Percentiles rank a stretch among this genome's conserved stretches.
phyloP scores from a whole-genome alignment of 78 protist genomes.

The Chrysochromulina parva region DNA sequence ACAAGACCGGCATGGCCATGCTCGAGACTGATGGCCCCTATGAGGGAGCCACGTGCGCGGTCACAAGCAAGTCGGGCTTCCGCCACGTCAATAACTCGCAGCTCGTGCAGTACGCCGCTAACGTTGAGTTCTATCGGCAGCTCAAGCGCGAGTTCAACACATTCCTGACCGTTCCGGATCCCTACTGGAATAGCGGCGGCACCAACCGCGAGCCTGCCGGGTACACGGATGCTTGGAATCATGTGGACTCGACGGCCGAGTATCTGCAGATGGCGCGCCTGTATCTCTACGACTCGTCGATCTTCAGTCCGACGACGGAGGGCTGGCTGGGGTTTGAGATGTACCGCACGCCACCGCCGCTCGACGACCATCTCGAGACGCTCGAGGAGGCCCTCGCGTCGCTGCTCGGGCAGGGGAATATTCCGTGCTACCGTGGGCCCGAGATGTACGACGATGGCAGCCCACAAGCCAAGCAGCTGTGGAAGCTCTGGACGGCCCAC shows the following conservation, averaged over 20 bases:
- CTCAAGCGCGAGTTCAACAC: background rate
- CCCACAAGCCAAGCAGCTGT: background rate
- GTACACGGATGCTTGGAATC: background rate
- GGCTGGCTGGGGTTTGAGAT: background rate
- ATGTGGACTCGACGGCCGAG: background rate
- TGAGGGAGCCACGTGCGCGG: background rate
- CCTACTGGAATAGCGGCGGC: background rate
- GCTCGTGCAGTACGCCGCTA: background rate
- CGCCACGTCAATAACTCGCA: background rate
- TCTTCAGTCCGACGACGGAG: background rate
- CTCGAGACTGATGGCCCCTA: background rate
- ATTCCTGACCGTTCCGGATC: background rate
- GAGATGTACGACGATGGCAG: background rate
- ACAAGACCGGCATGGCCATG: background rate
- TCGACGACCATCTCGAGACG: background rate
- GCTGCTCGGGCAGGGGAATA: background rate
- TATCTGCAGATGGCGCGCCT: background rate
- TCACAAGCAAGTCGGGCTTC: background rate
- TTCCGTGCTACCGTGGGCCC: background rate
- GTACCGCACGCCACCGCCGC: background rate
- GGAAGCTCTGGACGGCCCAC: background rate
- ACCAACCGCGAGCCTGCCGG: background rate
- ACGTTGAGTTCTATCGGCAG: background rate
- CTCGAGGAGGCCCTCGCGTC: background rate
- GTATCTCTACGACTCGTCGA: background rate